Conservation (phyloP, 129 eudicot genomes). For the Saussurea involucrata region DNA sequence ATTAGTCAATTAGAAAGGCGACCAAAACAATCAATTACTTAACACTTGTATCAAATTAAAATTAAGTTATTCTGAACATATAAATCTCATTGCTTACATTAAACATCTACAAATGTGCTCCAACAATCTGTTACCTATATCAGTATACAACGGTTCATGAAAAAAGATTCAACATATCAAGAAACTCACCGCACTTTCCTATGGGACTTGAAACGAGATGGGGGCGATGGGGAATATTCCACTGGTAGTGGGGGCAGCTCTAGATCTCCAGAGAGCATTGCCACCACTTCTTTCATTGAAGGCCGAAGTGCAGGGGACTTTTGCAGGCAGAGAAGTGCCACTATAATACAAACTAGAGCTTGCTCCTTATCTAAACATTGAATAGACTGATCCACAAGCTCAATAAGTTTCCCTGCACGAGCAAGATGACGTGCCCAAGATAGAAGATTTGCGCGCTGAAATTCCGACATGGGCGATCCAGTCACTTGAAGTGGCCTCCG, state of each 20-base stretch:
- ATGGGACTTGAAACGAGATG: conserved; percentile 58
- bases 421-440: conserved; percentile 96
- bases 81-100: conserved; percentile 27
- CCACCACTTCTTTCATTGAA: conserved; percentile 95
- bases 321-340: conserved; percentile 86
- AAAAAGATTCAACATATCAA: conserved; percentile 9
- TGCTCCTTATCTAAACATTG: conserved; percentile 51
- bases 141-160: conserved; percentile 24
- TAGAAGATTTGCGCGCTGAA: conserved; percentile 79
- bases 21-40: neutral
- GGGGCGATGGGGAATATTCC: conserved; percentile 75
- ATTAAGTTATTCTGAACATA: conserved; percentile 12
- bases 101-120: conserved; percentile 24
- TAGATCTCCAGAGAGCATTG: conserved; percentile 78
- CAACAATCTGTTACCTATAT: conserved; percentile 29
- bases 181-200: conserved; percentile 64
- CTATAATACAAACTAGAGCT: conserved; percentile 60
- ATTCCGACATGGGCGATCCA: conserved; percentile 90
- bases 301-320: conserved; percentile 83
- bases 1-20: neutral
- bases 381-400: conserved; percentile 68
- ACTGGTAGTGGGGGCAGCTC: conserved; percentile 67
- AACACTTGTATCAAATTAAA: conserved; percentile 16
- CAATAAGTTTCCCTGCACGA: conserved; percentile 92
- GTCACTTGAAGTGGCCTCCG: conserved; percentile 86